Percentiles rank a stretch among this genome's conserved stretches.
Conservation (phyloP, 495 filamentous ascomycete genomes). For the Xylaria venustula region DNA sequence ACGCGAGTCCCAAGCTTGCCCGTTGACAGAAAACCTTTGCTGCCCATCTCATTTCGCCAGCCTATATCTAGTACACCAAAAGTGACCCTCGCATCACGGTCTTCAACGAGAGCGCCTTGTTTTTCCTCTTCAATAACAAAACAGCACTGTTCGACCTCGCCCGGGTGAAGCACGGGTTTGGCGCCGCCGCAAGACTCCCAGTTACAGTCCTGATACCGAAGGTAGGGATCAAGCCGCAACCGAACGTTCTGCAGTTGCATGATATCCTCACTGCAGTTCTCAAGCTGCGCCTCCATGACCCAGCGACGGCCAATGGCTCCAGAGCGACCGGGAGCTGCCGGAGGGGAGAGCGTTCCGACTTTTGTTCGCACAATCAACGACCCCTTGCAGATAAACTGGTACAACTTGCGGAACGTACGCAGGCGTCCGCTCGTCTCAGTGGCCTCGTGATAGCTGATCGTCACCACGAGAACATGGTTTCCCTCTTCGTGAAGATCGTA, state of each 20-base stretch:
- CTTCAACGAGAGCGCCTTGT: constrained; percentile 35
- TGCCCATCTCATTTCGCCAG: constrained; percentile 89
- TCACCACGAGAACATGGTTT: constrained; percentile 89
- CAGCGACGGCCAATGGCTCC: constrained; percentile 35
- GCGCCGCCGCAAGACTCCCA: constrained; percentile 45
- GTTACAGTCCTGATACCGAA: constrained; percentile 49
- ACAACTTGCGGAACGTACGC: constrained; percentile 90
- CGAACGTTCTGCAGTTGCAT: constrained; percentile 59
- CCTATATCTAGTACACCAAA: constrained; percentile 82
- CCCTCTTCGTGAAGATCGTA: constrained; percentile 94
- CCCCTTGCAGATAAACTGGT: constrained; percentile 91
- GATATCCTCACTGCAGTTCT: constrained; percentile 78
- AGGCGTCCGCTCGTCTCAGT: constrained; percentile 66
- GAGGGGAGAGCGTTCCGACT: constrained; percentile 55
- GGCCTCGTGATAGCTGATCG: constrained; percentile 79
- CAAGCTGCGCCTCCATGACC: constrained; percentile 88
- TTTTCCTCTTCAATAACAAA: constrained; percentile 76
- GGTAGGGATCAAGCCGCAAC: constrained; percentile 48
- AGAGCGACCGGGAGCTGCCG: background rate
- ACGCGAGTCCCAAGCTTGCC: constrained; percentile 67
- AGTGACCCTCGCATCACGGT: constrained; percentile 59
- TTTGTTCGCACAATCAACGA: constrained; percentile 91
- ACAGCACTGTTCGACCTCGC: constrained; percentile 88
- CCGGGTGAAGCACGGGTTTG: constrained; percentile 71
- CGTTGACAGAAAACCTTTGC: constrained; percentile 81